Conservation (phyloP, 2,329 filamentous ascomycete species). For the Chrysosporium keratinophilum region DNA sequence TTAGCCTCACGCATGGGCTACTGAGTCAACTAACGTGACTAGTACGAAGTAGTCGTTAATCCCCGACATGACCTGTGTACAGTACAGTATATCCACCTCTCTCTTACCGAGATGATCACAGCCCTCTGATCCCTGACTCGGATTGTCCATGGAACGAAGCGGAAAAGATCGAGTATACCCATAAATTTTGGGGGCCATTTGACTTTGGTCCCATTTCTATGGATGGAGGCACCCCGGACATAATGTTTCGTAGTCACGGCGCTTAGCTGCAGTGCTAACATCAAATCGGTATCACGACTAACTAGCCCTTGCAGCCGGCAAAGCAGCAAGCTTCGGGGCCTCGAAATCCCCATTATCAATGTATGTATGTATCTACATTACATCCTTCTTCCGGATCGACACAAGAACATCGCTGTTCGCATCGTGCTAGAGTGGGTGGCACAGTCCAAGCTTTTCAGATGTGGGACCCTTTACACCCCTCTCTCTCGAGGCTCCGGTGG, state of each 20-base stretch:
- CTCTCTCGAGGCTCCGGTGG: neutral
- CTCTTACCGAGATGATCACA: neutral
- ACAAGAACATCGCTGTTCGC: conserved; percentile 10
- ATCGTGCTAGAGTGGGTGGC: conserved; percentile 10
- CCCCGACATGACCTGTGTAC: neutral
- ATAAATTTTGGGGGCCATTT: conserved; percentile 1
- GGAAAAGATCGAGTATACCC: neutral
- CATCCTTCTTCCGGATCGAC: conserved; percentile 11
- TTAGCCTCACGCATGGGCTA: conserved; percentile 3
- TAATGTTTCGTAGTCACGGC: conserved; percentile 2
- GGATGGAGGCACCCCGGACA: conserved; percentile 4
- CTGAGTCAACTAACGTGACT: neutral
- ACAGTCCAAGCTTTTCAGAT: conserved; percentile 12
- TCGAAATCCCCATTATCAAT: neutral
- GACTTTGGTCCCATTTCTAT: neutral
- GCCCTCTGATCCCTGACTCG: neutral
- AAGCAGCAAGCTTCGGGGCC: conserved; percentile 2
- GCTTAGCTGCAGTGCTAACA: conserved; percentile 5
- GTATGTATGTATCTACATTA: neutral
- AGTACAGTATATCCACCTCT: neutral
- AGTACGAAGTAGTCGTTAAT: neutral
- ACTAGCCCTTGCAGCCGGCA: neutral
- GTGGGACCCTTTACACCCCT: conserved; percentile 1
- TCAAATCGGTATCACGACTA: neutral
- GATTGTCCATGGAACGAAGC: neutral